Conservation (phyloP, 352 stramenopile species). For the Blastocystis sp. region DNA sequence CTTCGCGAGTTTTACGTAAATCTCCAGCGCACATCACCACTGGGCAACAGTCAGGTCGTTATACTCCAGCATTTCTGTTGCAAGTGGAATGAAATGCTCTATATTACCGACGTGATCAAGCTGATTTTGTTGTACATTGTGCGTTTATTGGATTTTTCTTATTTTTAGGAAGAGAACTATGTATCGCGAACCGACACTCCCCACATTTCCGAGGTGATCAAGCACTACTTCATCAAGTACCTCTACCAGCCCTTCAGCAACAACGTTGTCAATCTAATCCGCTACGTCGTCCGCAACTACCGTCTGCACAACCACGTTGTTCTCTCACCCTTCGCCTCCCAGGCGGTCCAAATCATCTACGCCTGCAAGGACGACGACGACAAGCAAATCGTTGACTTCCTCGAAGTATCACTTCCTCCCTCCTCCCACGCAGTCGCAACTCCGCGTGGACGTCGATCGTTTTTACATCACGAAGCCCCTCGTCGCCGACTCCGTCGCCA, state of each 20-base stretch:
- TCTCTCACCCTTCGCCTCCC: background rate
- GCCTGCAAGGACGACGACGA: background rate
- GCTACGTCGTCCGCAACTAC: background rate
- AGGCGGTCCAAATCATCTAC: background rate
- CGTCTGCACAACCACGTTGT: background rate
- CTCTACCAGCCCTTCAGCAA: background rate
- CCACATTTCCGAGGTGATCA: background rate
- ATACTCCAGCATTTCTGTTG: background rate
- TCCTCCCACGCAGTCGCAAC: background rate
- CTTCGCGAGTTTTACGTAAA: background rate
- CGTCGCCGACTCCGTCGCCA: background rate
- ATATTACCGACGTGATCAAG: background rate
- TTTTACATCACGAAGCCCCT: background rate
- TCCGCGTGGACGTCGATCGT: background rate
- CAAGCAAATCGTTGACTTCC: background rate
- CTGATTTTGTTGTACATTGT: background rate
- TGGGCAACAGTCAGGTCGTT: background rate
- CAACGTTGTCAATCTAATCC: background rate
- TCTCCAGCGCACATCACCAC: background rate
- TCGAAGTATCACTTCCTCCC: background rate
- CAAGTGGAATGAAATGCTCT: slow-evolving; percentile 36
- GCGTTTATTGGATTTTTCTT: background rate
- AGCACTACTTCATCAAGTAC: background rate
- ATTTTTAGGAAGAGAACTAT: slow-evolving; percentile 12
- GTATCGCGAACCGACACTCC: background rate